Evolutionary conservation across 768 basidiomycete genomes (phyloP).

Genomic region (Phanerochaete carnosa): DNA sequence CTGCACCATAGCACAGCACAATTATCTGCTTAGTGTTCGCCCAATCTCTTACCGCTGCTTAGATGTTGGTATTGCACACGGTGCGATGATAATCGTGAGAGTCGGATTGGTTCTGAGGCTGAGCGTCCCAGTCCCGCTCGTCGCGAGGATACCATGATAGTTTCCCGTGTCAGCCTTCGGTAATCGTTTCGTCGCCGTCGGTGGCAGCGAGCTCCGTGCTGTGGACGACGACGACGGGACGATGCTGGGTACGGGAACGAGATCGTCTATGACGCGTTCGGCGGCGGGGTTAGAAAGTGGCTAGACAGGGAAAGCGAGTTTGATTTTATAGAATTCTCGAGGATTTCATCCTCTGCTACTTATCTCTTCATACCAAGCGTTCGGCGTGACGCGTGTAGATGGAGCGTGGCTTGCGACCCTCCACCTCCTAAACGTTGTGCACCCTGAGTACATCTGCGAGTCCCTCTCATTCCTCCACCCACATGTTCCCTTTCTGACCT

Average conservation of each 20-base stretch:
- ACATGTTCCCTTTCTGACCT: not conserved
- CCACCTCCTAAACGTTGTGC: not conserved
- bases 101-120: not conserved
- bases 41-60: not conserved
- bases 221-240: not conserved
- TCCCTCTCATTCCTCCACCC: not conserved
- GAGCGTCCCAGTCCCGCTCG: not conserved
- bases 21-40: too few species aligned
- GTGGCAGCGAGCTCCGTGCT: not conserved
- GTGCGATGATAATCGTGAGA: not conserved
- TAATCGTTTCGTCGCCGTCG: not conserved
- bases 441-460: not conserved
- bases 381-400: slow-evolving; percentile 1
- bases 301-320: too few species aligned
- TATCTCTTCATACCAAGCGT: not conserved
- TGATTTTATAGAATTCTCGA: not conserved
- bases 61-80: not conserved
- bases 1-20: not conserved
- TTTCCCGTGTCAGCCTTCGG: not conserved
- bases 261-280: not conserved
- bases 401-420: not conserved
- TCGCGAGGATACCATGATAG: not conserved
- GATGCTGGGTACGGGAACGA: not conserved
- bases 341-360: not conserved
- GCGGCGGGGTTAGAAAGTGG: not conserved